phyloP scores from a whole-genome alignment of 2,329 filamentous ascomycete species.

The Ceratocystis variospora region DNA sequence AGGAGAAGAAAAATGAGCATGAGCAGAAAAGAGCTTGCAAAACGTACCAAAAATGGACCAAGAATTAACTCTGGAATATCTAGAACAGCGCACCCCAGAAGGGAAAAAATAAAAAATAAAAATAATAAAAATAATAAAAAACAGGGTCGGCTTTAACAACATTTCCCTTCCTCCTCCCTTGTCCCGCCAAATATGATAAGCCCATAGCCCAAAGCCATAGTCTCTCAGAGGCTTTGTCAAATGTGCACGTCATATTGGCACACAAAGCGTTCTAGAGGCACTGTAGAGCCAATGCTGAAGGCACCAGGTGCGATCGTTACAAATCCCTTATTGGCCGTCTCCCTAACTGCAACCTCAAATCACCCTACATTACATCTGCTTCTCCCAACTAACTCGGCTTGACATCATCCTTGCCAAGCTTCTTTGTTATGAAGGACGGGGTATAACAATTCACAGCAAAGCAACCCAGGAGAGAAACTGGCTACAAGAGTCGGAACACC shows the following conservation, averaged over 20 bases:
- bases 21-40: too few relatives aligned
- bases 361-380: not conserved
- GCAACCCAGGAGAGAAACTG: not conserved
- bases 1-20: too few relatives aligned
- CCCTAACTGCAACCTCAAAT: not conserved
- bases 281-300: too few relatives aligned
- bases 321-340: not conserved
- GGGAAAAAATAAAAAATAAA: not conserved
- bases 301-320: too few relatives aligned
- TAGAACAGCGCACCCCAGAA: too few relatives aligned
- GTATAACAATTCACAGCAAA: conserved; percentile 14
- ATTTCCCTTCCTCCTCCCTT: not conserved
- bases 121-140: not conserved
- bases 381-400: not conserved
- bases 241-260: too few relatives aligned
- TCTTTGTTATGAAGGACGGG: not conserved
- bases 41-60: too few relatives aligned
- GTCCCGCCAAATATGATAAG: not conserved
- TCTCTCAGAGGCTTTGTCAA: not conserved
- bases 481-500: not conserved
- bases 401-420: not conserved
- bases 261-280: too few relatives aligned
- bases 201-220: not conserved
- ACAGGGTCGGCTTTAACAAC: not conserved
- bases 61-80: too few relatives aligned